Base-by-base conservation (phyloP, 768 basidiomycete species). In the Pleurotus platypus region DNA sequence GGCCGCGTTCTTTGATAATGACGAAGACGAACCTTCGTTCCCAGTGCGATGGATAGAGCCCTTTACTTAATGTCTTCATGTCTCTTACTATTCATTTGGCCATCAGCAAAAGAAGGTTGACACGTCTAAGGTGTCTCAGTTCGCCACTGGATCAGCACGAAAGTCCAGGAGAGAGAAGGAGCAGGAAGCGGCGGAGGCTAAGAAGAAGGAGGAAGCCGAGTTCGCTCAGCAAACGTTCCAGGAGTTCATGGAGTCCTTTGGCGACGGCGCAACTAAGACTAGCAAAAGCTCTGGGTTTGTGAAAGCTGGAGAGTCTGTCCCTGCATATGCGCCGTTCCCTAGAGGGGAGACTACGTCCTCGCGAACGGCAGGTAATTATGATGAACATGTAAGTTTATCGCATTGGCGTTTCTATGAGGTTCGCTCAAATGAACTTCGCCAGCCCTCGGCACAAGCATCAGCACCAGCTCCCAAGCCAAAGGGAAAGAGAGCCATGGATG, bases 401-500 rank as follows among this genome's bases (percentile, higher is more conserved):
- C 35, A 35, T 27, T 55, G 2, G 53, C 39, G 13, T 37, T 35
- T 49, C 27, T 56, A 43, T 49, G 27, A 38, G 13, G 39, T 49
- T 54, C 37, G 45, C n/a, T 35, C 15, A 51, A 18, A 46, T 57
- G 24, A 51, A 13, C 30, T 18, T 46, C 40, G 58, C 40, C 62
- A 45, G n/a, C 86, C 90, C 20, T 83, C 87, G 3, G 8, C 30
- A 35, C 30, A 35, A 35, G 75, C 82, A 0, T 63, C 76, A 12
- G 58, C 69, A 20, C 67, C 65, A 57, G 74, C 69, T 4, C 81
- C 86, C 1, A 93, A 86, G 67, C 87, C 91, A 0, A 97, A 93
- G 69, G 97, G 97, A 2, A 97, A 93, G 69, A 84, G 96, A 50
- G 93, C 91, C 1, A 98, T 98, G 93, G 95, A 98, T 70, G 72